phyloP scores from a whole-genome alignment of 192 early-diverging fungal genomes.

The Entophlyctis luteolus region DNA sequence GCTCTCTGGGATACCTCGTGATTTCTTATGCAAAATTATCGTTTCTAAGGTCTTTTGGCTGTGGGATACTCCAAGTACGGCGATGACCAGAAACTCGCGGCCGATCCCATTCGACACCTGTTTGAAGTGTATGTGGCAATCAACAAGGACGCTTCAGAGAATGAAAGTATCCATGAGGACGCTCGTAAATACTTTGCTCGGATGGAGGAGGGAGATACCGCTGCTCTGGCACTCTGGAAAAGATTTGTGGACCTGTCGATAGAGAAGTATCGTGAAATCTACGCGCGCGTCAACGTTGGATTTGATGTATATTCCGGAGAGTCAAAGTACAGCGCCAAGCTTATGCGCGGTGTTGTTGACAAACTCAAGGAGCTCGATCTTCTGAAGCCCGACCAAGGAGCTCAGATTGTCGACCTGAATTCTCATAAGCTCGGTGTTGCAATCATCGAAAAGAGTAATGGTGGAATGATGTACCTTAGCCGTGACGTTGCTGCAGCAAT shows the following conservation, averaged over 20 bases:
- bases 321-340: slow-evolving; percentile 73
- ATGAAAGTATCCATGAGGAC: slow-evolving; percentile 67
- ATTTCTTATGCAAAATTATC: not conserved
- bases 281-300: slow-evolving; percentile 82
- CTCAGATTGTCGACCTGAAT: slow-evolving; percentile 79
- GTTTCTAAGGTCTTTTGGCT: slow-evolving; percentile 70
- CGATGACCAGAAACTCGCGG: slow-evolving; percentile 68
- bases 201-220: slow-evolving; percentile 91
- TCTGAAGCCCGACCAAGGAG: slow-evolving; percentile 74
- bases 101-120: slow-evolving; percentile 85
- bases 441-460: slow-evolving; percentile 85
- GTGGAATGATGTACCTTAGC: slow-evolving; percentile 88
- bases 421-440: slow-evolving; percentile 78
- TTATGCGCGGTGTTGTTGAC: slow-evolving; percentile 59
- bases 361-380: slow-evolving; percentile 72
- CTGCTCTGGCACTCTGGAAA: slow-evolving; percentile 77
- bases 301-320: slow-evolving; percentile 96
- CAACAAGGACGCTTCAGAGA: slow-evolving; percentile 69
- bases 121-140: slow-evolving; percentile 90
- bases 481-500: slow-evolving; percentile 95
- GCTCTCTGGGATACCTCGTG: slow-evolving; percentile 9
- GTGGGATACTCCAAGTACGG: slow-evolving; percentile 82
- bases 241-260: slow-evolving; percentile 86
- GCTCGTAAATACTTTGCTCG: slow-evolving; percentile 88
- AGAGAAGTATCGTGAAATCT: slow-evolving; percentile 86